Evolutionary conservation across 495 filamentous ascomycete genomes (phyloP), one percentile per base, ranked within the genome.

Genomic region (Lindgomyces ingoldianus): DNA sequence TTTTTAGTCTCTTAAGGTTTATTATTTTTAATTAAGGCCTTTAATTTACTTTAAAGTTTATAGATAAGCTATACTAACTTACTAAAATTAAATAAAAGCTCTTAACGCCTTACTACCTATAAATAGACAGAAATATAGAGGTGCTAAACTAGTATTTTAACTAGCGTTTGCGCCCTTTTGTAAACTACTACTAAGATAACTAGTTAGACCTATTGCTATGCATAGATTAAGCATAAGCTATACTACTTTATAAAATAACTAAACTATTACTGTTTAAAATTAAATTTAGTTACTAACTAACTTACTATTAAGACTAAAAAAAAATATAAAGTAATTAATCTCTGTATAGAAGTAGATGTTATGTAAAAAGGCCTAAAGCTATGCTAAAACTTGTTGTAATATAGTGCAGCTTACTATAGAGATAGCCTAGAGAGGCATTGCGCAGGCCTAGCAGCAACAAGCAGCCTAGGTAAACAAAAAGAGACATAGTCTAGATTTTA

Each of bases 111-210:
- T 55, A 67, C 16, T 58, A 75, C 48, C 54, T 58, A 3, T 26
- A 69, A 36, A 69, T 64, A 3, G 60, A 74, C 42, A 63, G 71
- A 1, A 66, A 73, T 58, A 74, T 66, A 0, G 66, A 78, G 64
- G 12, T 54, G 0, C 1, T 66, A 0, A 77, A 78, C 33, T 39
- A 39, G 33, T 39, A 39, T 14, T 6, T 39, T 39, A 39, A 39
- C 33, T 39, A 39, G 33, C 33, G 33, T 6, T 14, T 39, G 14
- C 33, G 33, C 14, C 33, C 33, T 39, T 39, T 39, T 39, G 33
- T 39, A 6, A 39, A 39, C 33, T 39, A 39, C 33, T 39, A 6
- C 33, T 39, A 39, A 14, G 14, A 39, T 14, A 39, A 39, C 33
- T 39, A 39, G 33, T 39, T 39, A 39, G 33, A 39, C 44, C 12